Evolutionary conservation across 73 alveolate genomes (phyloP), one percentile per base, ranked within the genome.

Genomic region (Symbiodinium natans): DNA sequence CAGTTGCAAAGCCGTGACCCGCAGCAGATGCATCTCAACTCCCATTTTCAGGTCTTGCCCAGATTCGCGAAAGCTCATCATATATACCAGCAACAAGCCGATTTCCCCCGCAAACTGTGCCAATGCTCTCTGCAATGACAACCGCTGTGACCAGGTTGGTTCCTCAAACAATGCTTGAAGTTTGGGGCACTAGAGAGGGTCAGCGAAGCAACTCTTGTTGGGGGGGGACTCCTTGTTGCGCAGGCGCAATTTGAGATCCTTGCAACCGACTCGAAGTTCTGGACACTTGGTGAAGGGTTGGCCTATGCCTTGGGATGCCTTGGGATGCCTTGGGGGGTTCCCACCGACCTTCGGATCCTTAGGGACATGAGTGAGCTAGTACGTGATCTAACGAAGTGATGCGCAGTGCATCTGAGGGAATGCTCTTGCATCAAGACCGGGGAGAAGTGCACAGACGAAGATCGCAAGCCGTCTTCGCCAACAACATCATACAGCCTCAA

Each of bases 171-270:
- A 23, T 21, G 71, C 25, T 10, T 52, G 71, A 8, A 52, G 71
- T 52, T 52, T 21, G 71, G n/a, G 23, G 71, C n/a, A 4, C 71
- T 52, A 5, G 71, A 52, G 23, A 29, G 17, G 71, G 19, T 11
- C 56, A 71, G 17, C 36, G 41, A 23, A 38, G 36, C 75, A 56
- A 21, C 13, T 21, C 13, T 13, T 54, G 27, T 56, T 56, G 27
- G 31, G 27, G 17, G 27, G 17, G 17, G 31, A 56, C 27, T 21
- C 27, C 27, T 21, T 21, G 27, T 36, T 33, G 34, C 29, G 17
- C 43, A 89, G 95, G 95, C 87, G n/a, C 73, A 52, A 43, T 89
- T 89, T n/a, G 95, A 89, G 95, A 89, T 89, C 43, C 43, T 59
- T 46, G 54, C 43, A 36, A 40, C 41, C 52, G 42, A 46, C 31